Base-by-base conservation (phyloP, 257 asterid species). In the Solanum chiquidenum region DNA sequence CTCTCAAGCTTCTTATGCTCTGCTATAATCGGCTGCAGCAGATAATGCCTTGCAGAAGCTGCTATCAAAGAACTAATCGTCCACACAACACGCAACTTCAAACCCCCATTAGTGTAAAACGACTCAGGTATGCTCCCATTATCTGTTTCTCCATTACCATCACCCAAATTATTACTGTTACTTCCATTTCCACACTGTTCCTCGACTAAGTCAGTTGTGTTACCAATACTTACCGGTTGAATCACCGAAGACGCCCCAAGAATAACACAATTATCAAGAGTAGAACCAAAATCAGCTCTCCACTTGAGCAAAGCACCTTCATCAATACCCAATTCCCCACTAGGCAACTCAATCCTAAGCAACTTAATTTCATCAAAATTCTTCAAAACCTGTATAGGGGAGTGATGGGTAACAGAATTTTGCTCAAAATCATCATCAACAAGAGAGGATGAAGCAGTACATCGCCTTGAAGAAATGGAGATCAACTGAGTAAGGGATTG, bases 61-160 rank as follows among this genome's bases (percentile, higher is more conserved):
- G 98, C 98, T 4, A 96, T 95, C 84, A 96, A 90, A 77, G 98
- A 95, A 89, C 98, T 95, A 64, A 95, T 95, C 5, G 98, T 95
- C 98, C 98, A 95, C 29, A 95, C 98, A 12, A 95, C 98, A 7
- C 98, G 95, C 92, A 95, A 74, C 42, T 94, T 95, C 91, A 95
- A 88, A 12, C 98, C 98, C 23, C 98, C 98, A 27, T 94, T 95
- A 1, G 98, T 94, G 92, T 95, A 94, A 89, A 94, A 95, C 3
- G 98, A 93, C 87, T 95, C 98, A 0, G 98, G 98, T 89, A 95
- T 94, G 85, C 95, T 93, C 73, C 97, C 98, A 72, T 89, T 94
- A 83, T 95, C 98, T 23, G 37, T 86, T 72, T 91, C 96, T 37
- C 87, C 90, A 44, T 35, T 83, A 49, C 31, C 60, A 69, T 52